A percentile compares a stretch with the other conserved stretches of the same genome.
Conservation (phyloP, 352 stramenopile genomes). For the Plasmopara halstedii region DNA sequence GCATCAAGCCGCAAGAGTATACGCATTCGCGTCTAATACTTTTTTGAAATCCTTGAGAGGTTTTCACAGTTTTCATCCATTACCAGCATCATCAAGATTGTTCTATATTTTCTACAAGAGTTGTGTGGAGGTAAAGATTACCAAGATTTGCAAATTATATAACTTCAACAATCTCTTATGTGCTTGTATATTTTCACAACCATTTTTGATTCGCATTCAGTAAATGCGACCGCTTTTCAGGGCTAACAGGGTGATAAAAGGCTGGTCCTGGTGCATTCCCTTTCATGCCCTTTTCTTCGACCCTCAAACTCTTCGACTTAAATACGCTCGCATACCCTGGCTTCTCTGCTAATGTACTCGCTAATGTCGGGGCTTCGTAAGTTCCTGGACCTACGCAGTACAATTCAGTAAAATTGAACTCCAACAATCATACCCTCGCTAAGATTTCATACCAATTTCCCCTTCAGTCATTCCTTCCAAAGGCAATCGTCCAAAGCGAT, state of each 20-base stretch:
- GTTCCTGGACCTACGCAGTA: conserved; percentile 38
- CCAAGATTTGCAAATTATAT: too few relatives aligned
- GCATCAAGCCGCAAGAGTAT: too few relatives aligned
- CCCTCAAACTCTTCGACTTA: conserved; percentile 34
- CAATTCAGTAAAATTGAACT: neutral
- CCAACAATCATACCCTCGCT: neutral
- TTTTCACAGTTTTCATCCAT: too few relatives aligned
- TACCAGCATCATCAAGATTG: too few relatives aligned
- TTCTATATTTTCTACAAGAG: too few relatives aligned
- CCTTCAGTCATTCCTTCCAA: conserved; percentile 31
- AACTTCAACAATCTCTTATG: neutral
- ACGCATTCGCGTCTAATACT: too few relatives aligned
- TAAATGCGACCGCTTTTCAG: conserved; percentile 53
- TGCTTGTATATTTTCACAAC: conserved; percentile 26
- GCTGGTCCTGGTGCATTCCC: conserved; percentile 39
- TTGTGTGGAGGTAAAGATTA: too few relatives aligned
- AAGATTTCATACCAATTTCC: conserved; percentile 44
- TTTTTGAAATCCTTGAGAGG: too few relatives aligned
- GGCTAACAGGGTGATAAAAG: conserved; percentile 54
- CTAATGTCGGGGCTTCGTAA: conserved; percentile 32
- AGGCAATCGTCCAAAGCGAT: conserved; percentile 47
- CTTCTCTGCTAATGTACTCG: conserved; percentile 15
- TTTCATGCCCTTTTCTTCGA: conserved; percentile 12
- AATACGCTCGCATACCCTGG: conserved; percentile 25
- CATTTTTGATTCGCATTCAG: conserved; percentile 80